phyloP scores from a whole-genome alignment of 2,329 filamentous ascomycete species.

The Graphium sp. region DNA sequence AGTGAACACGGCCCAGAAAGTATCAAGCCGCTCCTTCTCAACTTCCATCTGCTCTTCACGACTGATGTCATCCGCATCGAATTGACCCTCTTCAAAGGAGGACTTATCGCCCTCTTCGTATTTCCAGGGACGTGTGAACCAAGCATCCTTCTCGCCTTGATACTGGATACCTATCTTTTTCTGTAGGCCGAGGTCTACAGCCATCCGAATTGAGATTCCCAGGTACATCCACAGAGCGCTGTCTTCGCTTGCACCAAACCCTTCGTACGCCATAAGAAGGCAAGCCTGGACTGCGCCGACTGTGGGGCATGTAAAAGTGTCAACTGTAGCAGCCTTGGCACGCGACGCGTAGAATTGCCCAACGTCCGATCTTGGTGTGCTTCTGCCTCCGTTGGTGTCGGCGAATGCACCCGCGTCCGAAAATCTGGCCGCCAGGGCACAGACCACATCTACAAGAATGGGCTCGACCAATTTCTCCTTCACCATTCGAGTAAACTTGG shows the following conservation, averaged over 20 bases:
- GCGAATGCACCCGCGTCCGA: conserved; percentile 41
- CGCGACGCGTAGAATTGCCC: conserved; percentile 66
- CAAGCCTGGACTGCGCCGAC: conserved; percentile 74
- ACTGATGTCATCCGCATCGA: conserved; percentile 12
- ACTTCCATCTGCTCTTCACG: conserved; percentile 43
- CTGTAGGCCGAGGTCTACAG: conserved; percentile 63
- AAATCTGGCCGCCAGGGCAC: conserved; percentile 67
- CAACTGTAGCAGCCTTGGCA: conserved; percentile 67
- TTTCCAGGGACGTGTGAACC: conserved; percentile 26
- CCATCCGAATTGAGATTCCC: conserved; percentile 72
- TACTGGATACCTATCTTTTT: conserved; percentile 60
- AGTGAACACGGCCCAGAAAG: conserved; percentile 82
- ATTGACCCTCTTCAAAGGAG: conserved; percentile 16
- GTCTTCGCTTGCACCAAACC: conserved; percentile 77
- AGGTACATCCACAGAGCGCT: conserved; percentile 91
- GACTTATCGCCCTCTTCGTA: conserved; percentile 23
- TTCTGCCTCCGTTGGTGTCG: conserved; percentile 28
- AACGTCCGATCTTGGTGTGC: conserved; percentile 44
- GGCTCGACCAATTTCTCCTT: conserved; percentile 69
- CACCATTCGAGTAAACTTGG: conserved; percentile 58
- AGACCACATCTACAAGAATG: conserved; percentile 76
- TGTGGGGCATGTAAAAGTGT: conserved; percentile 68
- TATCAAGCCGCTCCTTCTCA: conserved; percentile 71
- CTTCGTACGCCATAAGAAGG: conserved; percentile 70
- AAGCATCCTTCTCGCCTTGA: conserved; percentile 34